Conservation (phyloP, 768 basidiomycete genomes). For the Suillus placidus region DNA sequence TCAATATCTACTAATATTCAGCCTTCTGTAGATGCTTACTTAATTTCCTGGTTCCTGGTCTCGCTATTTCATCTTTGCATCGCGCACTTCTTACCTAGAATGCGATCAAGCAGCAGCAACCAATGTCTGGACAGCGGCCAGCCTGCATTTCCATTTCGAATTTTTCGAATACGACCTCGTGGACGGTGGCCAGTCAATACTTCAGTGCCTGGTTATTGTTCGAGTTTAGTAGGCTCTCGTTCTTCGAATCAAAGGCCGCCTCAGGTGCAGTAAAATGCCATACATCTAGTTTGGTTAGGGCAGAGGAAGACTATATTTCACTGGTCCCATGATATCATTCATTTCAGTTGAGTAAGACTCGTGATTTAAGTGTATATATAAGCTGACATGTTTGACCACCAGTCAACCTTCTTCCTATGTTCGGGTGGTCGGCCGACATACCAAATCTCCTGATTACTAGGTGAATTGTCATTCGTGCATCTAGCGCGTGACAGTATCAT, state of each 20-base stretch:
- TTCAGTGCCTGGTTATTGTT: neutral
- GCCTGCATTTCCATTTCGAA: neutral
- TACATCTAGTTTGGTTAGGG: neutral
- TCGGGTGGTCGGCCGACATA: neutral
- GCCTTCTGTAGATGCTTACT: neutral
- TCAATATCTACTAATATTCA: no score
- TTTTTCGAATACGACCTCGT: neutral
- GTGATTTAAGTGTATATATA: neutral
- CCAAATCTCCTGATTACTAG: neutral
- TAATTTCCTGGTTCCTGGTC: neutral
- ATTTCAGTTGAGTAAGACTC: neutral
- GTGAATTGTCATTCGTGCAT: neutral
- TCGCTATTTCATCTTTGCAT: neutral
- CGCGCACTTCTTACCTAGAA: neutral
- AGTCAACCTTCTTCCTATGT: neutral
- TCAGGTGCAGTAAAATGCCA: neutral
- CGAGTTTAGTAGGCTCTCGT: neutral
- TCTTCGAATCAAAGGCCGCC: neutral
- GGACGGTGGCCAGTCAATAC: neutral
- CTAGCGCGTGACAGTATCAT: neutral
- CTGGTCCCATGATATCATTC: neutral
- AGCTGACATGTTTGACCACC: neutral
- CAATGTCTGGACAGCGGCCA: neutral
- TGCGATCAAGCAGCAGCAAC: neutral
- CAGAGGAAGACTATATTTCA: neutral